These are phyloP conservation scores for Pachysandra terminalis DNA, from an alignment of 164 flowering plant species.

Conservation along the genomic window DNA sequence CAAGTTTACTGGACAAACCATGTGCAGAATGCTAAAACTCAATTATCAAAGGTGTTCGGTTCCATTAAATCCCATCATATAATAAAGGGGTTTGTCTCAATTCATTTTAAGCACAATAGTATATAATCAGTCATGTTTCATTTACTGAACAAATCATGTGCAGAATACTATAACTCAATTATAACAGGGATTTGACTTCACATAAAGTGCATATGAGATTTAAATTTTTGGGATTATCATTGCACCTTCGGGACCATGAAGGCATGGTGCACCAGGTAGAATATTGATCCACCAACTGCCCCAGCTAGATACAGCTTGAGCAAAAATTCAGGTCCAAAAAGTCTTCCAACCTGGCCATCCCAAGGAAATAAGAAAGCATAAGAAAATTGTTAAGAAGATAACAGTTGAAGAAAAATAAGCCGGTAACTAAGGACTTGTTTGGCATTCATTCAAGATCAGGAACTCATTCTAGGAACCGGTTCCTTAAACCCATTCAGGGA, in stretches of 20 bases:
- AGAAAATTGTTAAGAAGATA: neutral
- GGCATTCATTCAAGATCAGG: no score
- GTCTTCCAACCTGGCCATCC: constrained; percentile 53
- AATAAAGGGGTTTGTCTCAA: no score
- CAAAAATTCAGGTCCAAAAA: constrained; percentile 70
- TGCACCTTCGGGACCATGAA: constrained; percentile 52
- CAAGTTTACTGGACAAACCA: neutral
- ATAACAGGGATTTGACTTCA: no score
- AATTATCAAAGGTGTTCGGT: neutral
- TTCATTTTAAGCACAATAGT: no score
- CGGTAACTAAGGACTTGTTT: no score
- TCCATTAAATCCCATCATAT: neutral
- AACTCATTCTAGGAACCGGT: no score
- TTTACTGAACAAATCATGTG: no score
- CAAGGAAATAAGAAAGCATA: constrained; percentile 3
- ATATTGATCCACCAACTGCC: constrained; percentile 79
- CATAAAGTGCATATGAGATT: neutral
- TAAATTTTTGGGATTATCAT: neutral
- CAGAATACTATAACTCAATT: no score
- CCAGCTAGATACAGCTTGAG: constrained; percentile 86
- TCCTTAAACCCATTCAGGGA: no score
- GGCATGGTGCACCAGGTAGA: constrained; percentile 66
- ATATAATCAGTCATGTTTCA: no score
- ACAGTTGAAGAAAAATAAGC: neutral
- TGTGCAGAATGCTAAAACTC: neutral